Conservation (phyloP, 345 rosid genomes). For the Eucalyptus lansdowneana region DNA sequence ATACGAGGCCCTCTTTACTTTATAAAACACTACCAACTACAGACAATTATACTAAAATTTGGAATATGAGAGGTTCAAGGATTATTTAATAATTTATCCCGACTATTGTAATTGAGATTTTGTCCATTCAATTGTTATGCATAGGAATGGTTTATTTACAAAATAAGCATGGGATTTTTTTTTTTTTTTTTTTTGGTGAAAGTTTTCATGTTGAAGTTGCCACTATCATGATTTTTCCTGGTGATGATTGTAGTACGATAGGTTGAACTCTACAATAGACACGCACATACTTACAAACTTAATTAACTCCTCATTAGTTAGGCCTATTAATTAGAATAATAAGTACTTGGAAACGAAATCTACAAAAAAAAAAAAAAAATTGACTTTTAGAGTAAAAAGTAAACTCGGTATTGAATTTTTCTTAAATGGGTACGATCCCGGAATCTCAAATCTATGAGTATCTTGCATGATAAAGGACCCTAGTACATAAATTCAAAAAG, state of each 20-base stretch:
- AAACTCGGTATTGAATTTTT: background rate
- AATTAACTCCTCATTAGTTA: too few species aligned
- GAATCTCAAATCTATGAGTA: background rate
- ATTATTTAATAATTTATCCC: background rate
- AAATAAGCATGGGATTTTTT: background rate
- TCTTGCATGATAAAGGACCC: background rate
- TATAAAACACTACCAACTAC: too few species aligned
- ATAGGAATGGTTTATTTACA: background rate
- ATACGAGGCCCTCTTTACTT: background rate
- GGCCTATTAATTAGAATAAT: too few species aligned
- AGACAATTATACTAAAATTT: background rate
- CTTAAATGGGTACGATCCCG: background rate
- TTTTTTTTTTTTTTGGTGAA: rapidly evolving
- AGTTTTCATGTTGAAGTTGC: background rate
- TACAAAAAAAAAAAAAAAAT: background rate
- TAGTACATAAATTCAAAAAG: background rate
- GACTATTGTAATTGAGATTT: background rate
- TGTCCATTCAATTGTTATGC: background rate
- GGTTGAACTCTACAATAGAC: background rate
- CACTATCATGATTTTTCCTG: background rate
- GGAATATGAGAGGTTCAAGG: background rate
- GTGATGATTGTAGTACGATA: background rate
- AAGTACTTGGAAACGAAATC: background rate
- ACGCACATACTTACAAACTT: too few species aligned
- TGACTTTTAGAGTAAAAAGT: background rate